phyloP scores from a whole-genome alignment of 2,329 filamentous ascomycete genomes.

The Metarhizium anisopliae region DNA sequence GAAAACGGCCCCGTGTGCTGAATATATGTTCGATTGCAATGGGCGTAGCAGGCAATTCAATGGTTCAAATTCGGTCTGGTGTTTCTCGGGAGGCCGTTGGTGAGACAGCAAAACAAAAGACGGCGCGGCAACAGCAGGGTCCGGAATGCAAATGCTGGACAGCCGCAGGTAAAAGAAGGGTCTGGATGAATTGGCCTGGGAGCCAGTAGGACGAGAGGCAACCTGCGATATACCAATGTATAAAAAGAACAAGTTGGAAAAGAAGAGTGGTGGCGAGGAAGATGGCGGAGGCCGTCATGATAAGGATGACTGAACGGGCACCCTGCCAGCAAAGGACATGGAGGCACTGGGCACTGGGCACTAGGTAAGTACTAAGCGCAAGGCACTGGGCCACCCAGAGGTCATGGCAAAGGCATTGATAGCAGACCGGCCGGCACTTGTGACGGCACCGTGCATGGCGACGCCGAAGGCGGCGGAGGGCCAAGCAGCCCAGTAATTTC shows the following conservation, averaged over 20 bases:
- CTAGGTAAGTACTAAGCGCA: too few relatives aligned
- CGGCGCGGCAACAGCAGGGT: background rate
- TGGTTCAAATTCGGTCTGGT: background rate
- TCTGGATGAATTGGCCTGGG: background rate
- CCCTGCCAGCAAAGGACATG: too few relatives aligned
- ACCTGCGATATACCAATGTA: background rate
- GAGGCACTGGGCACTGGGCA: too few relatives aligned
- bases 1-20: too few relatives aligned
- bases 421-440: too few relatives aligned
- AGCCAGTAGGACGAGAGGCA: background rate
- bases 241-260: background rate
- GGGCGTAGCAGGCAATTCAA: background rate
- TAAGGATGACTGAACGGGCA: background rate
- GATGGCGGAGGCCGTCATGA: conserved; percentile 4
- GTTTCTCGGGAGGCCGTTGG: too few relatives aligned
- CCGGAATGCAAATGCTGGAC: background rate
- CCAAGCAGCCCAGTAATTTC: background rate
- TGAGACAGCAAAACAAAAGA: background rate
- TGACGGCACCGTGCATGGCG: too few relatives aligned
- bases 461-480: background rate
- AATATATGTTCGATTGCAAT: too few relatives aligned
- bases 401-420: too few relatives aligned
- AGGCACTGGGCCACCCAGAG: too few relatives aligned
- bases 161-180: background rate
- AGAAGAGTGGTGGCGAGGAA: background rate